Percentiles rank a stretch among this genome's conserved stretches.
These are phyloP conservation scores for Dendrocalamus latiflorus DNA, from an alignment of 202 grass and related monocot genomes.

Conservation along the genomic window DNA sequence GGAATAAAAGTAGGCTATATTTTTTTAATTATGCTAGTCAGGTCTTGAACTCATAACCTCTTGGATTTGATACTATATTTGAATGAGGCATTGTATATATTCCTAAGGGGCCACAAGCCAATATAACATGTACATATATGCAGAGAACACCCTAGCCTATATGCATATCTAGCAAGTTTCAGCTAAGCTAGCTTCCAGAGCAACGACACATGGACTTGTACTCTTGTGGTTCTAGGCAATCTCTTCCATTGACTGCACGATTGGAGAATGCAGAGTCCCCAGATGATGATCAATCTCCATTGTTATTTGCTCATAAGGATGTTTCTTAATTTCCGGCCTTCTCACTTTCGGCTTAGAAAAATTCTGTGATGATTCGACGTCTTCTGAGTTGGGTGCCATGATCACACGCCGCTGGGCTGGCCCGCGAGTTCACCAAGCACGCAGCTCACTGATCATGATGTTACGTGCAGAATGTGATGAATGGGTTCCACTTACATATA, in stretches of 20 bases:
- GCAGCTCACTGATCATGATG: constrained; percentile 16
- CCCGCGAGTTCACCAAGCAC: background rate
- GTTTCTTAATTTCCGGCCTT: constrained; percentile 22
- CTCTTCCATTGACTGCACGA: constrained; percentile 37
- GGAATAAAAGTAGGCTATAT: no score
- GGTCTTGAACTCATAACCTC: no score
- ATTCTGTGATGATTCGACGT: constrained; percentile 29
- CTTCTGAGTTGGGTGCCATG: constrained; percentile 38
- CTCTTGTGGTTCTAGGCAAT: background rate
- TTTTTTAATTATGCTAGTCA: no score
- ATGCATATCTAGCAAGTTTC: no score
- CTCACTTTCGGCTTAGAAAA: constrained; percentile 37
- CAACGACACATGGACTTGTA: constrained; percentile 44
- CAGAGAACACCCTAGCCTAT: no score
- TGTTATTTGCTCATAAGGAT: background rate
- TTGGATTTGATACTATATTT: no score
- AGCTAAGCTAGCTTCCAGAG: background rate
- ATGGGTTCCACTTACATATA: no score
- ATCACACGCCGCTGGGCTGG: constrained; percentile 19
- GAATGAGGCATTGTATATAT: no score
- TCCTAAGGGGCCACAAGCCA: no score
- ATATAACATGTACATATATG: no score
- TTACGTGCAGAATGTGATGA: constrained; percentile 24
- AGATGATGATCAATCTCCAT: background rate
- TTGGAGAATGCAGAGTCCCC: constrained; percentile 24